These are phyloP conservation scores for Trichoderma sp. DNA, from an alignment of 2,329 filamentous ascomycete genomes.

Conservation along the genomic window DNA sequence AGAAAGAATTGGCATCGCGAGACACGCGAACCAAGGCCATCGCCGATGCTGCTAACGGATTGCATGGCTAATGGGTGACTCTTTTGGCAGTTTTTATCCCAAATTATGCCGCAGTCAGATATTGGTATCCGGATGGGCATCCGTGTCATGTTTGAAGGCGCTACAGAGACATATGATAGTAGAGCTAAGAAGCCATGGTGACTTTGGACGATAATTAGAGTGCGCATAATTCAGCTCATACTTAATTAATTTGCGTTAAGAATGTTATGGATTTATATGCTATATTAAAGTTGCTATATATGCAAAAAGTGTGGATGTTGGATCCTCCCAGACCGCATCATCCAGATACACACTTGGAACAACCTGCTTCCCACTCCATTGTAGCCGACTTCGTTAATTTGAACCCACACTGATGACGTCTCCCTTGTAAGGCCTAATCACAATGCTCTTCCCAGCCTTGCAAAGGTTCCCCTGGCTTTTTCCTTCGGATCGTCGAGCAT, in stretches of 20 bases:
- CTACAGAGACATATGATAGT: too few species aligned
- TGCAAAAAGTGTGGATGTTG: background rate
- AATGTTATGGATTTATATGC: background rate
- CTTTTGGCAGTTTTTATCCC: too few species aligned
- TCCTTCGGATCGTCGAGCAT: background rate
- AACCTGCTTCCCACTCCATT: accelerated
- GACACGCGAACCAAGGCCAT: too few species aligned
- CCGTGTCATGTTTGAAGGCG: too few species aligned
- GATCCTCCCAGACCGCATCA: background rate
- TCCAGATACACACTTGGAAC: background rate
- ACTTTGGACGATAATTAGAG: background rate
- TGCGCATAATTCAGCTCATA: background rate
- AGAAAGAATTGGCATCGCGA: too few species aligned
- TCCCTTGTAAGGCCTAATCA: background rate
- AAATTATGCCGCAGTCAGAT: too few species aligned
- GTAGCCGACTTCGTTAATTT: background rate
- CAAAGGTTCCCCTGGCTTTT: background rate
- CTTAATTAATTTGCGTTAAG: background rate
- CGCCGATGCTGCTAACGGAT: too few species aligned
- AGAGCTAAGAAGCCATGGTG: too few species aligned
- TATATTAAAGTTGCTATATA: background rate
- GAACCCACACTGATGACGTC: background rate
- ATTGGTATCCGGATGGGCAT: too few species aligned
- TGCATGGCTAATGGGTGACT: too few species aligned
- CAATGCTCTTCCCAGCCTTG: background rate